phyloP scores from a whole-genome alignment of 192 early-diverging fungal species.

The Diversispora epigaea region DNA sequence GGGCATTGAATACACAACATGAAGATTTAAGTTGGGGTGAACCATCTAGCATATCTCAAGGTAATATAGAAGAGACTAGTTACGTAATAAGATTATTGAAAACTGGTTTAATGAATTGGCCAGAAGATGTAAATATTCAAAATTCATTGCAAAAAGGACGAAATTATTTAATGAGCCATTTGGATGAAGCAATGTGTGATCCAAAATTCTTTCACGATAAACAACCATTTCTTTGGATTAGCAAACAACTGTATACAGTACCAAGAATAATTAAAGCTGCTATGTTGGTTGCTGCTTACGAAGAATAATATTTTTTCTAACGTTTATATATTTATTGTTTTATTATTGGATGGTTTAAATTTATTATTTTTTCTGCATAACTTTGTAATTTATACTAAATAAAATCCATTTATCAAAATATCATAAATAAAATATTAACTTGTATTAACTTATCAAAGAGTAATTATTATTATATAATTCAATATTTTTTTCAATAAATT shows the following conservation, averaged over 20 bases:
- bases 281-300: neutral
- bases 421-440: too few relatives aligned
- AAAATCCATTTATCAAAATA: too few relatives aligned
- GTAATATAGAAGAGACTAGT: constrained; percentile 26
- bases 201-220: neutral
- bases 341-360: too few relatives aligned
- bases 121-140: neutral
- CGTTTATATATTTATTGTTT: too few relatives aligned
- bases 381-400: too few relatives aligned
- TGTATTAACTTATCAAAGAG: too few relatives aligned
- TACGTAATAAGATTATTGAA: constrained; percentile 21
- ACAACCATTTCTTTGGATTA: constrained; percentile 23
- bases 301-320: too few relatives aligned
- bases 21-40: constrained; percentile 30
- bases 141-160: neutral
- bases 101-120: neutral
- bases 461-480: too few relatives aligned
- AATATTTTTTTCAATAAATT: too few relatives aligned
- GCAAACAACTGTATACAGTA: constrained; percentile 8
- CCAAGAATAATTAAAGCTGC: constrained; percentile 14
- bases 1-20: constrained; percentile 15
- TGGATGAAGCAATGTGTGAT: constrained; percentile 20
- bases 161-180: neutral
- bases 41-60: neutral
- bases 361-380: too few relatives aligned